Conservation (phyloP, 371 early-diverging fungal species). For the Rhizopus sp. region DNA sequence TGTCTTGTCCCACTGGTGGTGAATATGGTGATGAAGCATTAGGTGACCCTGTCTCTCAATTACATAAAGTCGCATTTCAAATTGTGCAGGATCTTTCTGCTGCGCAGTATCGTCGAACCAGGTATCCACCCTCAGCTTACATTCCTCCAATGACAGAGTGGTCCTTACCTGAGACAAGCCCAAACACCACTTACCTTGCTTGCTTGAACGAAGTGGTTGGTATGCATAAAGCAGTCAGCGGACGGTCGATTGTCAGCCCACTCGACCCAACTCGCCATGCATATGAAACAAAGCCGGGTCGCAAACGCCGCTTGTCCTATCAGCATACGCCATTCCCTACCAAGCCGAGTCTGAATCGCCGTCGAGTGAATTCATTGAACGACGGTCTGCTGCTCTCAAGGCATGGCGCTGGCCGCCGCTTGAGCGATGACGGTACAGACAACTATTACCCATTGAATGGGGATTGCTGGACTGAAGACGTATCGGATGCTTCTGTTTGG, state of each 20-base stretch:
- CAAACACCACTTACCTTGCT: constrained; percentile 68
- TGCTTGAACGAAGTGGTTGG: constrained; percentile 81
- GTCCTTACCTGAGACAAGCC: constrained; percentile 46
- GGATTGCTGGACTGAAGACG: constrained; percentile 80
- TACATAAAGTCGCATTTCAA: constrained; percentile 92
- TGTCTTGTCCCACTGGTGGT: constrained; percentile 55
- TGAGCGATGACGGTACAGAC: neutral
- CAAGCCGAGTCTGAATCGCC: constrained; percentile 19
- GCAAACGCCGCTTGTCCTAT: constrained; percentile 50
- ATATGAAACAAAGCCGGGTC: constrained; percentile 12
- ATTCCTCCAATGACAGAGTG: constrained; percentile 21
- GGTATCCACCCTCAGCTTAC: constrained; percentile 23
- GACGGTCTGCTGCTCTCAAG: constrained; percentile 19
- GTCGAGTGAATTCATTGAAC: constrained; percentile 47
- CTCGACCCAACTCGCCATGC: constrained; percentile 1
- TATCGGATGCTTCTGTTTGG: constrained; percentile 87
- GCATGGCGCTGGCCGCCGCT: constrained; percentile 25
- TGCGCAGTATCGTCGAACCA: constrained; percentile 34
- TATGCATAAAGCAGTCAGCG: constrained; percentile 69
- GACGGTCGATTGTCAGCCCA: constrained; percentile 34
- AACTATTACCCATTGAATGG: constrained; percentile 24
- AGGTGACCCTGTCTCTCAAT: constrained; percentile 80
- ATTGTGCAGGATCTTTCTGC: constrained; percentile 57
- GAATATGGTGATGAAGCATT: constrained; percentile 54
- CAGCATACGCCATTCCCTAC: constrained; percentile 24